Base-by-base conservation (phyloP, 176 grass and related monocot genomes). In the Panicum miliaceum region DNA sequence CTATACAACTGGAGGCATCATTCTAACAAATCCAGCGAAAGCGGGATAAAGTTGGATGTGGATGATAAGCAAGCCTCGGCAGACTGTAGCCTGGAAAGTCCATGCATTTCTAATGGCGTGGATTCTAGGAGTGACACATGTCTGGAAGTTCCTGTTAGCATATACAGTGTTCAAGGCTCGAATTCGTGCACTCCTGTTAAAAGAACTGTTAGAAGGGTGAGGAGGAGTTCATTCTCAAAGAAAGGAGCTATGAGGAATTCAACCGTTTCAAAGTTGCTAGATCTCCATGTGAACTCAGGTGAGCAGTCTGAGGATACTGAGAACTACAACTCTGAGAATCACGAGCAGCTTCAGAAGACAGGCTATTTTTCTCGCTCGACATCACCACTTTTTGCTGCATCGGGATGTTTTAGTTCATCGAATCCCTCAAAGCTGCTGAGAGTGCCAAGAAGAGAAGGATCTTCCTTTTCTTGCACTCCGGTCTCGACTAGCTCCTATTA, bases 1-100 rank as follows among this genome's bases (percentile, higher is more conserved):
- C 89, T 99, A 40, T 96, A 92, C 66, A 99, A 99, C 76, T 99
- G 96, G 96, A 99, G 83, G 82, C 76, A 95, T 46, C 84, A 91
- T 67, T 95, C 96, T 86, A 79, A 81, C 25, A 99, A 85, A 90
- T 96, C 91, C 25, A 94, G 88, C 40, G 96, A 94, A 63, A 92
- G 74, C 88, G 95, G 89, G 67, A 63, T 94, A 63, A 93, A 87
- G 36, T 77, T 87, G 67, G 86, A 84, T 78, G 85, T 86, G 32
- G 91, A 92, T 32, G 86, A 90, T 41, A 88, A 67, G 63, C 74
- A 86, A 78, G 82, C 77, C 22, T 88, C 89, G 81, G 85, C 75
- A 78, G 89, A 81, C 56, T 90, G 81, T 85, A 93, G 89, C 77
- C 84, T 84, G 34, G 84, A 90, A 84, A 90, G 89, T 74, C 84